phyloP scores from a whole-genome alignment of 148 eudicot species.

The Beta vulgaris region DNA sequence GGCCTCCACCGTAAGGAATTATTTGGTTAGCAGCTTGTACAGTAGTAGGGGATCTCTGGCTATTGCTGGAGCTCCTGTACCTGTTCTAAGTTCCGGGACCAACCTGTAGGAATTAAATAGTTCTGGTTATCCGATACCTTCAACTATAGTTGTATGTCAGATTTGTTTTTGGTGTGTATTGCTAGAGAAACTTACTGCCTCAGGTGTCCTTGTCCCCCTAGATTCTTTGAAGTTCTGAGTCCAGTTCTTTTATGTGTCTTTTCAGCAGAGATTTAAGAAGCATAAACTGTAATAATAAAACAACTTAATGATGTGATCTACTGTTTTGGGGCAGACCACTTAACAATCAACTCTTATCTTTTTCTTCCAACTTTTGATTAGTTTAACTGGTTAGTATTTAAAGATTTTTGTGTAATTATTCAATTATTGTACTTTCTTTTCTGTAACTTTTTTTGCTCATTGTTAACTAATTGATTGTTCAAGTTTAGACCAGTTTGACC shows the following conservation, averaged over 20 bases:
- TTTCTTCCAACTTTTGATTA: too few species aligned
- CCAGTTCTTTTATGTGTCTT: constrained; percentile 48
- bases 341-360: too few species aligned
- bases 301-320: too few species aligned
- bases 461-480: too few species aligned
- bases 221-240: constrained; percentile 44
- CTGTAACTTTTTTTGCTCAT: too few species aligned
- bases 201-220: constrained; percentile 42
- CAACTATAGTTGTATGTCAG: not conserved
- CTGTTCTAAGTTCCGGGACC: constrained; percentile 38
- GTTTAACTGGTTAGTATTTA: too few species aligned
- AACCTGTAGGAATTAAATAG: constrained; percentile 25
- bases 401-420: too few species aligned
- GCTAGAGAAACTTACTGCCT: constrained; percentile 44
- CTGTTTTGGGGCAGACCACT: too few species aligned
- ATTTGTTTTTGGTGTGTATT: not conserved
- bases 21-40: constrained; percentile 54
- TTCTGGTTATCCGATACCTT: constrained; percentile 1
- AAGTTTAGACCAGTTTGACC: too few species aligned
- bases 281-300: too few species aligned
- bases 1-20: constrained; percentile 50
- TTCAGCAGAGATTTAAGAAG: constrained; percentile 3
- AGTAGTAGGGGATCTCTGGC: constrained; percentile 28
- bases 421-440: too few species aligned
- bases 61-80: constrained; percentile 32